These are phyloP conservation scores for Solanum commersonii DNA, from an alignment of 257 asterid species.

Conservation along the genomic window DNA sequence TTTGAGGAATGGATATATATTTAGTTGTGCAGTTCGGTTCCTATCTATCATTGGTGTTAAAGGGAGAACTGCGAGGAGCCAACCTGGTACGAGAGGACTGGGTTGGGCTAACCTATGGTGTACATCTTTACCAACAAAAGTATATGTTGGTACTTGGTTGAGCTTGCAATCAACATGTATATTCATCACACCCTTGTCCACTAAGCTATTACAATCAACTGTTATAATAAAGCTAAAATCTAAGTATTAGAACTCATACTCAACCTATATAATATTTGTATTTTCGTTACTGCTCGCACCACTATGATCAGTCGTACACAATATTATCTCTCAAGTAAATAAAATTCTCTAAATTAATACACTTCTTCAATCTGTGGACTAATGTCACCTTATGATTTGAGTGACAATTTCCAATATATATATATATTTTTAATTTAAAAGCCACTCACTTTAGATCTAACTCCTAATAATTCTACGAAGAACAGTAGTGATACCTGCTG, in stretches of 20 bases:
- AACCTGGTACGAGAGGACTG: no score
- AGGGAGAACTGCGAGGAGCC: no score
- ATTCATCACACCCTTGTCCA: neutral
- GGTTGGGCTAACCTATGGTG: neutral
- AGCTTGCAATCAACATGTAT: no score
- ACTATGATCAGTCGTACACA: neutral
- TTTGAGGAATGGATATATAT: no score
- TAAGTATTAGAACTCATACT: no score
- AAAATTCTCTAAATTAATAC: neutral
- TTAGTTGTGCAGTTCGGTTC: neutral
- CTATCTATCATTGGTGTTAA: no score
- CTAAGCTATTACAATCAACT: no score
- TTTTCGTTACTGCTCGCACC: neutral
- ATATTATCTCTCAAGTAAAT: neutral
- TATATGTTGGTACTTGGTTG: no score
- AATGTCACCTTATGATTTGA: neutral
- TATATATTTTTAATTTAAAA: neutral
- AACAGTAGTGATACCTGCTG: neutral
- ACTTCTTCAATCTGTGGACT: neutral
- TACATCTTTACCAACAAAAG: neutral
- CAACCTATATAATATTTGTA: no score
- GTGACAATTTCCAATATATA: neutral
- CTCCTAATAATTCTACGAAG: neutral
- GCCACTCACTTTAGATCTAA: neutral
- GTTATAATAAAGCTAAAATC: no score